Base-by-base conservation (phyloP, 352 stramenopile genomes). In the Globisporangium mamillatum region DNA sequence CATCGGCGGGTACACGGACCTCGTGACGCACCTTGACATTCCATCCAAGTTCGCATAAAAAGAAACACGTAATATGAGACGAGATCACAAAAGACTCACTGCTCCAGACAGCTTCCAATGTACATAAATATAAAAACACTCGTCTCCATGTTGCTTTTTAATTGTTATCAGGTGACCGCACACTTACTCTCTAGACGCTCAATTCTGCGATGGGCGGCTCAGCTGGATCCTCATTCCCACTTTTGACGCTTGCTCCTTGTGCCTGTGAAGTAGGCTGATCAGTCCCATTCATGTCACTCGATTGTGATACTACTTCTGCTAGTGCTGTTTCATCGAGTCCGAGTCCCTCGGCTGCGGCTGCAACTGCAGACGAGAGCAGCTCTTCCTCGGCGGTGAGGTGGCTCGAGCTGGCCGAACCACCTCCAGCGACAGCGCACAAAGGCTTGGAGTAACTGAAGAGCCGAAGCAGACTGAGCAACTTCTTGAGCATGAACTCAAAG, bases 1-100 rank as follows among this genome's bases (percentile, higher is more conserved):
- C 75, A 78, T 94, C 52, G 87, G 87, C 32, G 87, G 87, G 46
- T 94, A 92, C 75, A 86, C 77, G 48, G 82, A 93, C 60, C 87
- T 94, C 20, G 75, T 78, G n/a, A 64, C 72, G 64, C 76, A 91
- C 70, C 72, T 94, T 22, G 76, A 72, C n/a, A 82, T 91, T 44
- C 74, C 81, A 56, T 89, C 78, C 18, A 82, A 78, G 25, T 90
- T 92, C 41, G 75, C 75, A 32, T 86, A 68, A 71, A 9, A 66
- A 58, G 9, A 20, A n/a, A 3, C 14, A 50, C n/a, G 18, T 9
- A 16, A 50, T 20, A 50, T 50, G 41, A 50, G 41, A 50, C 18
- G 41, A 50, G 12, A 4, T 50, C 6, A 9, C 18, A 2, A 50
- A n/a, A 50, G 5, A 32, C 29, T 32, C 5, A n/a, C 18, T 24